These are phyloP conservation scores for Kodamaea leandrae DNA, from an alignment of 805 yeast species.

Conservation along the genomic window DNA sequence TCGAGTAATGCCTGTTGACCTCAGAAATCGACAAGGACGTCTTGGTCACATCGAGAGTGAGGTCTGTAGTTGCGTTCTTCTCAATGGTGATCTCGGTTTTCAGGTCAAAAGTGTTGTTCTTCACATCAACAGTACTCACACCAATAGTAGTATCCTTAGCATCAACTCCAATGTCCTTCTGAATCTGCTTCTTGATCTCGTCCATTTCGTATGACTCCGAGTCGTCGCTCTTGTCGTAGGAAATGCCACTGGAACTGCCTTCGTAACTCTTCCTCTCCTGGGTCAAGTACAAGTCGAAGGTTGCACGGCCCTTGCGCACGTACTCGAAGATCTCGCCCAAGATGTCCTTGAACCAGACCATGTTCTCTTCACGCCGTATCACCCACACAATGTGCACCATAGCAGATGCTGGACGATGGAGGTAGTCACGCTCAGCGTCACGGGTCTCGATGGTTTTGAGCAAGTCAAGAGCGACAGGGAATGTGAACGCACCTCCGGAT, in stretches of 20 bases:
- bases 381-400: conserved; percentile 34
- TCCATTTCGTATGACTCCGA: neutral
- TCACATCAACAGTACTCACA: neutral
- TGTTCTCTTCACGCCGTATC: conserved; percentile 22
- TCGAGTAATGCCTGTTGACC: neutral
- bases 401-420: conserved; percentile 30
- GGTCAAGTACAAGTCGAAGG: conserved; percentile 29
- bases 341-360: conserved; percentile 37
- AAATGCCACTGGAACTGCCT: neutral
- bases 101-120: neutral
- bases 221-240: no score
- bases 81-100: no score
- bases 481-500: conserved; percentile 45
- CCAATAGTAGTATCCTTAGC: neutral
- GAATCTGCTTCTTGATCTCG: neutral
- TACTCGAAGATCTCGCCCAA: conserved; percentile 29
- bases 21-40: neutral
- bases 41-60: neutral
- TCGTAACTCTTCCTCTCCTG: conserved; percentile 13
- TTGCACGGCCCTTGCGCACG: conserved; percentile 20
- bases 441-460: conserved; percentile 26
- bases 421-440: conserved; percentile 28
- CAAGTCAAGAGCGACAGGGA: conserved; percentile 45
- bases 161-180: no score
- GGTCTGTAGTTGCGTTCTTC: no score